These are phyloP conservation scores for Cucumis cinereus DNA, from an alignment of 306 rosid species.

Conservation along the genomic window DNA sequence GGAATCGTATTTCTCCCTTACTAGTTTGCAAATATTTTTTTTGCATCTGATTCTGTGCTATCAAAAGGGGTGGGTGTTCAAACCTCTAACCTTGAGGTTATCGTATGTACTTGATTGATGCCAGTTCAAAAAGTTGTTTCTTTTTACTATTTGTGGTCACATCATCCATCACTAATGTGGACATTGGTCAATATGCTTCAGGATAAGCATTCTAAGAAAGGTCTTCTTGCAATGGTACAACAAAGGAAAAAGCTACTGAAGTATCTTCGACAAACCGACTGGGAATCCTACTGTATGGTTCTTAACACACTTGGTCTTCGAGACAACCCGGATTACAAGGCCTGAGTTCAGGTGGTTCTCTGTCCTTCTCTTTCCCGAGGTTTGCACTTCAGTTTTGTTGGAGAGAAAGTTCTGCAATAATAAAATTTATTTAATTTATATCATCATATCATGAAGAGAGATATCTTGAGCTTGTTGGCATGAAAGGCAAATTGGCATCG, in stretches of 20 bases:
- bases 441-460: background rate
- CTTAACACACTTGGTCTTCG: constrained; percentile 70
- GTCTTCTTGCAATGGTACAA: constrained; percentile 80
- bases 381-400: background rate
- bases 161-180: background rate
- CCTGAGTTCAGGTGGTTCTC: constrained; percentile 6
- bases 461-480: background rate
- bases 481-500: background rate
- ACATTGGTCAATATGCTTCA: constrained; percentile 12
- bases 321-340: constrained; percentile 62
- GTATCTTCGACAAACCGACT: constrained; percentile 85
- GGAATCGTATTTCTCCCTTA: background rate
- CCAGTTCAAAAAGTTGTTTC: too few species aligned
- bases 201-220: constrained; percentile 93
- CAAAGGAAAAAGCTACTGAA: constrained; percentile 63
- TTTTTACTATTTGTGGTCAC: background rate
- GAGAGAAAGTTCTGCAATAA: background rate
- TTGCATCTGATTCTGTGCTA: background rate
- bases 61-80: background rate
- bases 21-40: background rate
- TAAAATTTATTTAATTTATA: background rate
- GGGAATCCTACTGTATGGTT: constrained; percentile 85
- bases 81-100: too few species aligned
- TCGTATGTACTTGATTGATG: too few species aligned
- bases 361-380: background rate